phyloP scores from a whole-genome alignment of 176 grass and related monocot genomes.

The Oryza rufipogon region DNA sequence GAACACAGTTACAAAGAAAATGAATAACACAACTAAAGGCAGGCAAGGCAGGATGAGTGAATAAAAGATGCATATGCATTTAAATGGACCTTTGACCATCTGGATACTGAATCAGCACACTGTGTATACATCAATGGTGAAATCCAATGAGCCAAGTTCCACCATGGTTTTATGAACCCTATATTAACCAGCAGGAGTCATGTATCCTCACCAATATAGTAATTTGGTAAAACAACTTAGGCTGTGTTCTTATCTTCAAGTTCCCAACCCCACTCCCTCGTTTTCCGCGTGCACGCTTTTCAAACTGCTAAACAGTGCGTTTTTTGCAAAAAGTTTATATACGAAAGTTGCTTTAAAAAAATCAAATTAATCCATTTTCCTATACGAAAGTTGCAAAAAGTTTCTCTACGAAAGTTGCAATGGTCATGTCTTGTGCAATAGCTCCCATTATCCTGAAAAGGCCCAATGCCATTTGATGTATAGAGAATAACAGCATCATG shows the following conservation, averaged over 20 bases:
- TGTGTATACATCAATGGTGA: conserved; percentile 74
- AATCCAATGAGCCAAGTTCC: conserved; percentile 73
- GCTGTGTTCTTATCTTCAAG: no score
- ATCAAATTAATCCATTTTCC: no score
- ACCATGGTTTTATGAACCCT: conserved; percentile 68
- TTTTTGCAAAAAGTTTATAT: no score
- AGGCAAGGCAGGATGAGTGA: neutral
- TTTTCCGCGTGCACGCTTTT: no score
- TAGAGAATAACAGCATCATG: conserved; percentile 64
- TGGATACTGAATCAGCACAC: conserved; percentile 65
- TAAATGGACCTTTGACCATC: conserved; percentile 59
- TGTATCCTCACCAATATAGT: no score
- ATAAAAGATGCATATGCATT: conserved; percentile 1
- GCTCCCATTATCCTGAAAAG: conserved; percentile 77
- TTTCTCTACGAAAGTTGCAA: neutral
- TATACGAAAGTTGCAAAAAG: no score
- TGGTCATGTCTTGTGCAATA: conserved; percentile 59
- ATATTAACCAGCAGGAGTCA: neutral
- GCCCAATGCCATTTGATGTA: conserved; percentile 84
- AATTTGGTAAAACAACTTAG: no score
- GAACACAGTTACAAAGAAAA: neutral
- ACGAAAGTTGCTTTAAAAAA: no score
- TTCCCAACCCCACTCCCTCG: no score
- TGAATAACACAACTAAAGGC: neutral
- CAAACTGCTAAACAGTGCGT: no score